Conservation (phyloP, 805 yeast species). For the Teunomyces tritomae region DNA sequence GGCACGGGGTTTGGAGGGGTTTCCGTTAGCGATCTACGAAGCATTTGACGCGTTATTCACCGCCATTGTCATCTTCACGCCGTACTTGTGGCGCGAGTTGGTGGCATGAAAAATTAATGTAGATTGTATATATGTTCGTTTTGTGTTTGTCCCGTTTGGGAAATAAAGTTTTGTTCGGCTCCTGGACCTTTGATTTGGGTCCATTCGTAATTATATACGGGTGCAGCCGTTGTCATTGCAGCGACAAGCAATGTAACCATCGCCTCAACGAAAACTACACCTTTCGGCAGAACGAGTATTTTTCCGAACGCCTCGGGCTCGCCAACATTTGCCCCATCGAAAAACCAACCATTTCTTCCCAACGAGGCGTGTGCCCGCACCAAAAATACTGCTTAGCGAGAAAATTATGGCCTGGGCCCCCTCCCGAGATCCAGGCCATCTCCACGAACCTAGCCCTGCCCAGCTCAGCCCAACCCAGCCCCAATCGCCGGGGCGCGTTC, state of each 20-base stretch:
- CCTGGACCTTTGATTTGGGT: too few relatives aligned
- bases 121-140: background rate
- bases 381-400: too few relatives aligned
- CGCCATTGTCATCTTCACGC: conserved; percentile 77
- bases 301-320: too few relatives aligned
- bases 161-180: background rate
- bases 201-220: too few relatives aligned
- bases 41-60: conserved; percentile 65
- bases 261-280: background rate
- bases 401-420: too few relatives aligned
- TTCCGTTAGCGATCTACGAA: conserved; percentile 71
- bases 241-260: background rate
- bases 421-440: too few relatives aligned
- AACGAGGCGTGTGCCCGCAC: too few relatives aligned
- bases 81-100: conserved; percentile 61
- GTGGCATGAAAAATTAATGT: conserved; percentile 7
- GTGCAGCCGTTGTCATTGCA: background rate
- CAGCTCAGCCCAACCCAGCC: too few relatives aligned
- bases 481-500: too few relatives aligned
- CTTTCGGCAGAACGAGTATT: background rate
- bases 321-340: too few relatives aligned
- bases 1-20: conserved; percentile 60
- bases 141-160: background rate
- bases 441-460: too few relatives aligned
- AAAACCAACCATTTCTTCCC: too few relatives aligned